phyloP scores from a whole-genome alignment of 208 protist species.

The Phytomonas sp. region DNA sequence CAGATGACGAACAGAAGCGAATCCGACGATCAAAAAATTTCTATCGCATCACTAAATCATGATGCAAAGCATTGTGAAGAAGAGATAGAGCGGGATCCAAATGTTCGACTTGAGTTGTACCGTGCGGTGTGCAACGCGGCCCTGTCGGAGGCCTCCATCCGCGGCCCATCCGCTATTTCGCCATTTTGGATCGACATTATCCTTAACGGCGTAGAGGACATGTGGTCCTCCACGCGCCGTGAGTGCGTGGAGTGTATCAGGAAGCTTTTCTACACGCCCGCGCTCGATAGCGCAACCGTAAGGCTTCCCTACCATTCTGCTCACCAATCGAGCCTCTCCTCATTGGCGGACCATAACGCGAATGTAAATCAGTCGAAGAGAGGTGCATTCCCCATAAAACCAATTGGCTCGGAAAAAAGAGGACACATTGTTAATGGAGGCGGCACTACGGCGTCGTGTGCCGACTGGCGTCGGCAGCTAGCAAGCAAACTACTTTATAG shows the following conservation, averaged over 20 bases:
- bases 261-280: neutral
- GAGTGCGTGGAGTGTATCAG: conserved; percentile 18
- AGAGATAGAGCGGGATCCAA: neutral
- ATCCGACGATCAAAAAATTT: neutral
- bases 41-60: neutral
- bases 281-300: neutral
- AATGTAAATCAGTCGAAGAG: neutral
- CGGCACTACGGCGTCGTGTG: neutral
- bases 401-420: neutral
- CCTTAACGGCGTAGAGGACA: conserved; percentile 53
- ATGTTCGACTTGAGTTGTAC: neutral
- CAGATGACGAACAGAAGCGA: neutral
- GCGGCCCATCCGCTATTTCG: neutral
- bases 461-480: neutral
- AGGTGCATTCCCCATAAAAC: neutral
- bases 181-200: conserved; percentile 19
- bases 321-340: neutral
- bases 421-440: neutral
- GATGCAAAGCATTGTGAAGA: neutral
- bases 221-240: conserved; percentile 55
- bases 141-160: neutral
- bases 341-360: neutral
- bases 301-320: neutral
- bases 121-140: neutral
- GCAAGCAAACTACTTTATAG: neutral